Base-by-base conservation (phyloP, 768 basidiomycete genomes). In the Kwoniella botswanensis region DNA sequence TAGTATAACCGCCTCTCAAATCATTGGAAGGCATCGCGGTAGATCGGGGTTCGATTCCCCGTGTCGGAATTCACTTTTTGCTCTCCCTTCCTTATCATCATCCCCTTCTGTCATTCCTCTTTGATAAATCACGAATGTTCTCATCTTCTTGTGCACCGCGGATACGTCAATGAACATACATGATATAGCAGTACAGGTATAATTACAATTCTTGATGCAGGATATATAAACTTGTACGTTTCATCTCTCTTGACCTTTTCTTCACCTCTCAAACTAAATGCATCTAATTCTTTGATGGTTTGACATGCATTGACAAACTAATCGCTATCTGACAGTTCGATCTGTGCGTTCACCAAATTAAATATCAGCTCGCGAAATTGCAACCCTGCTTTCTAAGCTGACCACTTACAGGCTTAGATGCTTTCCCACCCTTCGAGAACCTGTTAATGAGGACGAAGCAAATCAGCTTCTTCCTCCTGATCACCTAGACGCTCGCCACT, bases 301-400 rank as follows among this genome's bases (percentile, higher is more conserved):
- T 50, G 35, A 35, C 35, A 35, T 6, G 35, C 35, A 6, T 9
- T 35, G 35, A 35, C 35, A 35, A 35, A 35, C 1, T 1, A 63
- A 26, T 70, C 68, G 29, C 68, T 70, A 50, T 71, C 69, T 26
- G 73, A 74, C n/a, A 74, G 43, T 58, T 71, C 73, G 64, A 74
- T 74, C 73, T 74, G 52, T 15, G 5, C 60, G 57, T 29, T 13
- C 21, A 44, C 35, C 41, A 43, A 43, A 13, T 46, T 7, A 35
- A 1, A 7, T 35, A 35, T 35, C 35, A 35, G 35, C 35, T 35
- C 35, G 35, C 35, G 7, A 35, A 35, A 35, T 7, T 35, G 35
- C 35, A 35, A 35, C 6, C 0, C 6, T 35, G 35, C 35, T 35
- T 35, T 35, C 35, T 35, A 1, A 35, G 43, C 54, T 44, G 10